These are phyloP conservation scores for Populus hybrid DNA, from an alignment of 441 rosid species.

Conservation along the genomic window DNA sequence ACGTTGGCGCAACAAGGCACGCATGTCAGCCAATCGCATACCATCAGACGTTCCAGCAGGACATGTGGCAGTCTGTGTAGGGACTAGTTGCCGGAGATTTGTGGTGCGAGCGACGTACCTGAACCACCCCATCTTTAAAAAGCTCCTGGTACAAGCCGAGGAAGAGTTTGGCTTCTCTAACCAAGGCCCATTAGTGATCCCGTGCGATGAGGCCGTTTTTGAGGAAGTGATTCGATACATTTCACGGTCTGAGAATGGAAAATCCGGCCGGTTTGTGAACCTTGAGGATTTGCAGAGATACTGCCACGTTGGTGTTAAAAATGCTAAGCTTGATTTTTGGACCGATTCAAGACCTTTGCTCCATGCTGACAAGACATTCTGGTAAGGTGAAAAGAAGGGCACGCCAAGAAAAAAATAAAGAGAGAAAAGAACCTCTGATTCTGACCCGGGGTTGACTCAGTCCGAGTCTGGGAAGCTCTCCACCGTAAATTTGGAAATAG, in stretches of 20 bases:
- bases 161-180: conserved; percentile 83
- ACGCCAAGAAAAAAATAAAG: neutral
- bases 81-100: conserved; percentile 61
- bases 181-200: conserved; percentile 76
- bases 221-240: conserved; percentile 67
- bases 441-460: conserved; percentile 43
- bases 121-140: conserved; percentile 76
- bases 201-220: conserved; percentile 84
- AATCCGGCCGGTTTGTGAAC: conserved; percentile 37
- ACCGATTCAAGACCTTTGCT: conserved; percentile 75
- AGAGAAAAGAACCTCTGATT: conserved; percentile 16
- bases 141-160: conserved; percentile 66
- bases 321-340: conserved; percentile 42
- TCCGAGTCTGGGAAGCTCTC: conserved; percentile 23
- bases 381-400: conserved; percentile 23
- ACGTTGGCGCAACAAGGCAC: conserved; percentile 83
- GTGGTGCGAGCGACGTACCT: conserved; percentile 82
- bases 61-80: conserved; percentile 85
- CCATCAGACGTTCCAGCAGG: conserved; percentile 93
- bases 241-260: conserved; percentile 52
- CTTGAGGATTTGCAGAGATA: conserved; percentile 52
- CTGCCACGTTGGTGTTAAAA: conserved; percentile 46
- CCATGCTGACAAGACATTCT: conserved; percentile 45
- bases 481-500: neutral
- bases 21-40: conserved; percentile 47